phyloP scores from a whole-genome alignment of 163 green algal species.

The Chlorella variabilis region DNA sequence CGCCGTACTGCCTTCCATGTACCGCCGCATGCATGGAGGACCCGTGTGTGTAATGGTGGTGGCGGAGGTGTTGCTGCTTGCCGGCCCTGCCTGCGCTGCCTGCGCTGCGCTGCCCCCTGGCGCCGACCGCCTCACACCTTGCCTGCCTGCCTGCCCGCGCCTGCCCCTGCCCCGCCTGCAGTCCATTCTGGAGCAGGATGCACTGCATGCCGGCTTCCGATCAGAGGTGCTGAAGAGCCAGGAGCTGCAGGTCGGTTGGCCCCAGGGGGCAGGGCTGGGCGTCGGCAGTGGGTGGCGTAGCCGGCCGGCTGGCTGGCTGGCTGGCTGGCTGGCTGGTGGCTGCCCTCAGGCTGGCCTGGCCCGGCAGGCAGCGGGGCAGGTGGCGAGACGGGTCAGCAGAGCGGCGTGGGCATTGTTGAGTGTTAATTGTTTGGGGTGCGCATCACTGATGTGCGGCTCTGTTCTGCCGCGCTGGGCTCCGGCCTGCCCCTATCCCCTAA shows the following conservation, averaged over 20 bases:
- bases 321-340: not conserved
- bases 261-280: no score
- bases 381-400: not conserved
- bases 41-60: not conserved
- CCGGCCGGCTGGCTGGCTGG: not conserved
- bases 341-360: not conserved
- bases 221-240: slow-evolving; percentile 87
- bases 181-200: slow-evolving; percentile 82
- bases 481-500: no score
- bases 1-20: not conserved
- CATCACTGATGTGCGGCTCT: no score
- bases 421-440: no score
- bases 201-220: slow-evolving; percentile 81
- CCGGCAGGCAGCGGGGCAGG: not conserved
- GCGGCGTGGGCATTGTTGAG: no score
- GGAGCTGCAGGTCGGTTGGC: slow-evolving; percentile 74
- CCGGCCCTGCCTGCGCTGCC: not conserved
- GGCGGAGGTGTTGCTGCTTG: not conserved
- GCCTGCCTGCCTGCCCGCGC: no score
- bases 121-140: not conserved
- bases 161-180: slow-evolving; percentile 41
- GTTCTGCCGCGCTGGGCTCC: no score
- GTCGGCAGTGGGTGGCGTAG: no score
- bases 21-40: not conserved
- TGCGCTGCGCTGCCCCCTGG: no score